A percentile compares a stretch with the other conserved stretches of the same genome.
These are phyloP conservation scores for Aleurites moluccanus DNA, from an alignment of 441 rosid genomes.

Conservation along the genomic window DNA sequence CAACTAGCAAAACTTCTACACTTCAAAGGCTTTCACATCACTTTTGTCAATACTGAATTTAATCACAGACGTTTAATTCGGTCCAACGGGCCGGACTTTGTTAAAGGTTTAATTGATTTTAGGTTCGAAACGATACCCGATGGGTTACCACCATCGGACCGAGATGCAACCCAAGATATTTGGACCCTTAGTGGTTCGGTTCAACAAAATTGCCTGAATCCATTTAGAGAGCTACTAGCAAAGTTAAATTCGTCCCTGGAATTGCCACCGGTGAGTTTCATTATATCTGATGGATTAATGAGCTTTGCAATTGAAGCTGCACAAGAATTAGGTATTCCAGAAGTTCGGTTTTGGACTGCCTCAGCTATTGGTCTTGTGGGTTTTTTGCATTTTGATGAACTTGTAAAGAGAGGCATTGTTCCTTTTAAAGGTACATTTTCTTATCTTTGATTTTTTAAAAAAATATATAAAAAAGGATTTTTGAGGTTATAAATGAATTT, in stretches of 20 bases:
- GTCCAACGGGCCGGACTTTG: slow-evolving; percentile 15
- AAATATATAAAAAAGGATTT: no score
- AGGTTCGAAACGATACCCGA: slow-evolving; percentile 1
- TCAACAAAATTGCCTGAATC: slow-evolving; percentile 1
- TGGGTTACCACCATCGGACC: slow-evolving; percentile 1
- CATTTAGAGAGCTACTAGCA: neutral
- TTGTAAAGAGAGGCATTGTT: slow-evolving; percentile 22
- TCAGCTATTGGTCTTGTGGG: slow-evolving; percentile 36
- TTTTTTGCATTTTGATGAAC: slow-evolving; percentile 28
- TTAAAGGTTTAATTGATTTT: neutral
- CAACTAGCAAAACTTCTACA: slow-evolving; percentile 35
- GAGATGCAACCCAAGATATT: slow-evolving; percentile 12
- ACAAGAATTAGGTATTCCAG: slow-evolving; percentile 18
- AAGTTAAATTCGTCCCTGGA: neutral
- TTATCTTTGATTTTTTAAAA: neutral
- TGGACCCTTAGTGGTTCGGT: slow-evolving; percentile 12
- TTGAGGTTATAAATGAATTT: no score
- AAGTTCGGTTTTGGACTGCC: slow-evolving; percentile 41
- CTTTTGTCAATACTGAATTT: slow-evolving; percentile 24
- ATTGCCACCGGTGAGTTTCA: neutral
- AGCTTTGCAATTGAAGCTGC: slow-evolving; percentile 31
- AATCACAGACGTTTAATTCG: slow-evolving; percentile 8
- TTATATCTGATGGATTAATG: slow-evolving; percentile 33
- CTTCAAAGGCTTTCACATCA: slow-evolving; percentile 29
- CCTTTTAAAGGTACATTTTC: slow-evolving; percentile 31